Conservation (phyloP, 768 basidiomycete species). For the Termitomyces sp. region DNA sequence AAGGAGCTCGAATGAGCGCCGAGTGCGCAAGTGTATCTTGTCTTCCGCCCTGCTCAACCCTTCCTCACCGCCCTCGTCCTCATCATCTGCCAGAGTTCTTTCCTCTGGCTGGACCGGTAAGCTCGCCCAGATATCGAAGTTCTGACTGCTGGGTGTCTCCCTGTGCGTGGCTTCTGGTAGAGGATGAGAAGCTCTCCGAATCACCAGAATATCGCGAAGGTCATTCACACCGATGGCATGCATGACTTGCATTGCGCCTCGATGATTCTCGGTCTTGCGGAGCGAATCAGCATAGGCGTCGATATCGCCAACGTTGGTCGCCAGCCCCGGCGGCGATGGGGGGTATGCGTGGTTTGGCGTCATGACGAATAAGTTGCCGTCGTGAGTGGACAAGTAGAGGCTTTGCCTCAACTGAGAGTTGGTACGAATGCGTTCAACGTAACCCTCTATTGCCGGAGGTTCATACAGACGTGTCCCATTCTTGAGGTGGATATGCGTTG, state of each 20-base stretch:
- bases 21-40: constrained; percentile 43
- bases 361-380: constrained; percentile 66
- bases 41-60: constrained; percentile 36
- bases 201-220: constrained; percentile 57
- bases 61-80: constrained; percentile 63
- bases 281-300: constrained; percentile 30
- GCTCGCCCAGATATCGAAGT: constrained; percentile 27
- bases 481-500: constrained; percentile 38
- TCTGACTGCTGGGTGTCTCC: constrained; percentile 21
- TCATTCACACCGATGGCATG: constrained; percentile 66
- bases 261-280: constrained; percentile 46
- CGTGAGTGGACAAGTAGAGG: constrained; percentile 67
- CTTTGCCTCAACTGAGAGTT: constrained; percentile 51
- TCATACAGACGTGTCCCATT: constrained; percentile 52
- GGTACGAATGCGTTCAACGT: constrained; percentile 64
- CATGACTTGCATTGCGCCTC: constrained; percentile 61
- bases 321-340: constrained; percentile 61
- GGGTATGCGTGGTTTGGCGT: constrained; percentile 49
- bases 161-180: constrained; percentile 30
- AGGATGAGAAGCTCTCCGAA: constrained; percentile 58
- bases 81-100: constrained; percentile 43
- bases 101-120: constrained; percentile 32
- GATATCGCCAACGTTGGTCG: constrained; percentile 18
- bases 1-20: constrained; percentile 73
- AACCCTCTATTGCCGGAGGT: constrained; percentile 84